Evolutionary conservation across 2,329 filamentous ascomycete species (phyloP).

Genomic region (Ophiostoma quercus): DNA sequence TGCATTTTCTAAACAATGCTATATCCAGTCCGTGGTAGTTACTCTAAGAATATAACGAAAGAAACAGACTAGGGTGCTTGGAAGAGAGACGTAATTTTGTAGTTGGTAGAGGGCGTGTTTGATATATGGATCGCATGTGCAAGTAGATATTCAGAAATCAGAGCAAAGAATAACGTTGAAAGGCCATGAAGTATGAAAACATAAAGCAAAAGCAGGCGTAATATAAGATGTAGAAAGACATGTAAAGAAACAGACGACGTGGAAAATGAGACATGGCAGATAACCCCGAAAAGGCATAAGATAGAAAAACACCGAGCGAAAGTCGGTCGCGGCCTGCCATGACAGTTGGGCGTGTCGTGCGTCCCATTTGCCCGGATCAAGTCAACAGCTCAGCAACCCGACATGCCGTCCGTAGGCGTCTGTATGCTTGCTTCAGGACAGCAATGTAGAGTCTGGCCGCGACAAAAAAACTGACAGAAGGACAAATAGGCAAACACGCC

Average conservation of each 20-base stretch:
- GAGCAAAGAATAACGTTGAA: neutral
- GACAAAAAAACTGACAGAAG: neutral
- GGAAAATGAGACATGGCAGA: conserved; percentile 1
- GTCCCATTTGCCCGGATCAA: neutral
- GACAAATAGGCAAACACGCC: neutral
- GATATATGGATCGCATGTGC: conserved; percentile 5
- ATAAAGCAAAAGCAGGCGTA: conserved; percentile 5
- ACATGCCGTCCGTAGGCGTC: neutral
- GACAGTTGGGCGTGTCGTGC: neutral
- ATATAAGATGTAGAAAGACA: conserved; percentile 14
- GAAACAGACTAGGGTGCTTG: neutral
- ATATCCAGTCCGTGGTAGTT: neutral
- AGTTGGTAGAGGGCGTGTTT: neutral
- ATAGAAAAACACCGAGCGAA: conserved; percentile 19
- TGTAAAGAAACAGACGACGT: conserved; percentile 4
- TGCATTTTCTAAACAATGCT: neutral
- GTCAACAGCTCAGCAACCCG: neutral
- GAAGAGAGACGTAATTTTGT: neutral
- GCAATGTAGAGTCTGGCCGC: neutral
- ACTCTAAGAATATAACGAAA: neutral
- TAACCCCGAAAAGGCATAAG: conserved; percentile 5
- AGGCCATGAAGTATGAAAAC: neutral
- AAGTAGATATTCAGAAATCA: neutral
- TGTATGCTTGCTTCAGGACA: neutral
- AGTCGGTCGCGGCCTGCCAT: neutral